phyloP scores from a whole-genome alignment of 1,284 basidiomycete genomes.

The Leucoagaricus sp. region DNA sequence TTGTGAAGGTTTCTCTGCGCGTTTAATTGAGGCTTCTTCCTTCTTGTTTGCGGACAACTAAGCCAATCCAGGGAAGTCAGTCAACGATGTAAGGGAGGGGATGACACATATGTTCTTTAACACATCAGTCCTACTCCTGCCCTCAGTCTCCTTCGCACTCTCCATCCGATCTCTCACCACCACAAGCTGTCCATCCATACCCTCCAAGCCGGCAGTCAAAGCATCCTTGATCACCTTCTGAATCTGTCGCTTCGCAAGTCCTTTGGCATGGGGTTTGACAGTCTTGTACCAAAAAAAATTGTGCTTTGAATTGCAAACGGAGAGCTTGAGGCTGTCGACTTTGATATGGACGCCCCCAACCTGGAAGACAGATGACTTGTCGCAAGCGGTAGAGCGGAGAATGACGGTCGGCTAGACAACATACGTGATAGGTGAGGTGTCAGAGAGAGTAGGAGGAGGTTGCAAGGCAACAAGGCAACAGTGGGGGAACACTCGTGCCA shows the following conservation, averaged over 20 bases:
- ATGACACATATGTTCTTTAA: constrained; percentile 63
- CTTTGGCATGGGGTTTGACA: constrained; percentile 70
- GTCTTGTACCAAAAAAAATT: constrained; percentile 91
- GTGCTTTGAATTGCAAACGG: constrained; percentile 91
- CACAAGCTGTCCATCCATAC: constrained; percentile 87
- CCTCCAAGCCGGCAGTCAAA: constrained; percentile 81
- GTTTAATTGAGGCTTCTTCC: constrained; percentile 42
- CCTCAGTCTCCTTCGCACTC: constrained; percentile 54
- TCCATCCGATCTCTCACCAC: constrained; percentile 75
- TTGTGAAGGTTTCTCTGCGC: constrained; percentile 42
- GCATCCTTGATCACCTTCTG: constrained; percentile 80
- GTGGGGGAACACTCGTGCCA: constrained; percentile 49
- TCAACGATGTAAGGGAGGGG: too few relatives aligned
- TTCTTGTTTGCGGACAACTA: constrained; percentile 53
- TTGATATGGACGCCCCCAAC: constrained; percentile 81
- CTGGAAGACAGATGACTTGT: constrained; percentile 73
- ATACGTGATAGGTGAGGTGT: not conserved
- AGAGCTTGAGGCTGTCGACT: constrained; percentile 85
- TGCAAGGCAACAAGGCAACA: too few relatives aligned
- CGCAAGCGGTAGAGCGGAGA: constrained; percentile 66
- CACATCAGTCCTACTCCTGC: constrained; percentile 43
- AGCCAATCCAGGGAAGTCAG: too few relatives aligned
- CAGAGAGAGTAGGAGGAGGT: too few relatives aligned
- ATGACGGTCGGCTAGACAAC: constrained; percentile 54
- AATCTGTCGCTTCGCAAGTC: constrained; percentile 89